phyloP scores from a whole-genome alignment of 1,284 basidiomycete genomes.

The Xerocomus nothofagi region DNA sequence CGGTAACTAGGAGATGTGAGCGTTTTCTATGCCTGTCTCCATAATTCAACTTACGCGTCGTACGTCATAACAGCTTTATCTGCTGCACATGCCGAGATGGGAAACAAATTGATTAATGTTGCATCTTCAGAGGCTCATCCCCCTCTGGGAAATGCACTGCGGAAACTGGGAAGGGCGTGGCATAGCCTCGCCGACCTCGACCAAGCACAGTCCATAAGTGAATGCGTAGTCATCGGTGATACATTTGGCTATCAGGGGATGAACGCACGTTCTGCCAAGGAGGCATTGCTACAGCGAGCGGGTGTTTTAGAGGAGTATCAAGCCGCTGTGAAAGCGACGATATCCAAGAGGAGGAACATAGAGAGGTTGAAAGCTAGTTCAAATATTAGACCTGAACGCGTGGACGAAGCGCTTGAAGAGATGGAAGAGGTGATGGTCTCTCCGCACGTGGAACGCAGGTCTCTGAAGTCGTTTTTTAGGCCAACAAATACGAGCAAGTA shows the following conservation, averaged over 20 bases:
- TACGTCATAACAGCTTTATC: constrained; percentile 59
- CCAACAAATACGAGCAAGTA: constrained; percentile 82
- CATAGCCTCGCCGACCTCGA: constrained; percentile 84
- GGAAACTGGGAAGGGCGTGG: constrained; percentile 82
- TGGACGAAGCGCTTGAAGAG: constrained; percentile 91
- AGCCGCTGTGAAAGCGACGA: constrained; percentile 84
- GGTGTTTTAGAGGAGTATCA: constrained; percentile 91
- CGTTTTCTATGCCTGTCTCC: constrained; percentile 3
- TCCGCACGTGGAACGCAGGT: neutral
- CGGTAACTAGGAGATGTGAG: constrained; percentile 76
- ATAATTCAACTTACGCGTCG: neutral
- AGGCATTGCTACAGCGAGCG: constrained; percentile 84
- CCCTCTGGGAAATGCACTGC: constrained; percentile 74
- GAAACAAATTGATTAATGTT: constrained; percentile 84
- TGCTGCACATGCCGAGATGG: constrained; percentile 78
- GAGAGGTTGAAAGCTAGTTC: constrained; percentile 88
- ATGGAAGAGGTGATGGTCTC: constrained; percentile 76
- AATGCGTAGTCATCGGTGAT: constrained; percentile 90
- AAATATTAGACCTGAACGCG: constrained; percentile 81
- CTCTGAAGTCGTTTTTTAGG: constrained; percentile 46
- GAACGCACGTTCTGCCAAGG: constrained; percentile 93
- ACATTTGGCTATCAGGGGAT: constrained; percentile 90
- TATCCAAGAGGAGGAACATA: constrained; percentile 86
- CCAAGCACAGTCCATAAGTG: constrained; percentile 84
- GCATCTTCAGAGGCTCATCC: constrained; percentile 86